Evolutionary conservation across 495 filamentous ascomycete species (phyloP), one percentile per base, ranked within the genome.

Genomic region (Aspergillus sclerotioniger): DNA sequence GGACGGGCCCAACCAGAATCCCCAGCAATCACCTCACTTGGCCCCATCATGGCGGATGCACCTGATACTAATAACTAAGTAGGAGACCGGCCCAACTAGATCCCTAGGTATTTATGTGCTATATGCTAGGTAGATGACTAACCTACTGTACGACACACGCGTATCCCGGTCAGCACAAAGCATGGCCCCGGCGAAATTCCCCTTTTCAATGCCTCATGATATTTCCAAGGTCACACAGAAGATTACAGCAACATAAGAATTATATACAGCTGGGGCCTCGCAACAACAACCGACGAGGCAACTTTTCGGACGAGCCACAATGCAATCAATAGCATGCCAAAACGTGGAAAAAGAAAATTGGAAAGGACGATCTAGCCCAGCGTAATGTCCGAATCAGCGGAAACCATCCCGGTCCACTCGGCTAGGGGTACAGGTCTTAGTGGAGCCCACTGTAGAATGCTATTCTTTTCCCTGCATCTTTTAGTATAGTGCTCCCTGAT

Each of bases 191-290:
- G 37, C 37, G 15, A n/a, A 13, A 15, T 41, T 15, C 37, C 43
- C 41, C 20, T 45, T 55, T 55, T 46, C 41, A 33, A 46, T 45
- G 28, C 41, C 45, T 33, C 44, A 37, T 56, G 19, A 21, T 29
- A 48, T 48, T 49, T 39, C 44, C 44, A 56, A 56, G 13, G 47
- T 50, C 25, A 50, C 31, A 31, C 28, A 50, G n/a, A 28, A 47
- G 25, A 50, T 50, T 50, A 50, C 47, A 50, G 47, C 47, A 56
- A 41, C 44, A 50, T 28, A 56, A 56, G 51, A 51, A 60, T 54
- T 60, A 59, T 60, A 60, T 60, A 60, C 51, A 60, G 32, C n/a
- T 44, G 19, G 51, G 25, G 45, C 37, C 56, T 17, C 48, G 25
- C 39, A 39, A 35, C 39, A 39, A 47, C 49, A 59, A 59, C 29